Conservation (phyloP, 352 stramenopile species). For the Chrysophaeum taylorii region DNA sequence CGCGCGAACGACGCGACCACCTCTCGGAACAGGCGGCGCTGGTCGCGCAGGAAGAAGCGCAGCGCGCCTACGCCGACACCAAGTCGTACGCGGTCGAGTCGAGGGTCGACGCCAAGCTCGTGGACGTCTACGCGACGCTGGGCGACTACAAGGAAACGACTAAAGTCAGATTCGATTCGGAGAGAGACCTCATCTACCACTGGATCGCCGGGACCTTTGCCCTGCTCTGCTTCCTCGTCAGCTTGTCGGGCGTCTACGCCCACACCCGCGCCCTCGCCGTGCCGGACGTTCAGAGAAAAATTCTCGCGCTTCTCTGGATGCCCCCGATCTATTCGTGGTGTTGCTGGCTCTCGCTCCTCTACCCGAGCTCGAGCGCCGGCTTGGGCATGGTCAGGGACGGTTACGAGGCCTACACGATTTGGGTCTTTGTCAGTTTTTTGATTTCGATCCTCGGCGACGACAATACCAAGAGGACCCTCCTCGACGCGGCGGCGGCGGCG, state of each 20-base stretch:
- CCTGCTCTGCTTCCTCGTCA: slow-evolving; percentile 66
- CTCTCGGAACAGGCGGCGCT: no score
- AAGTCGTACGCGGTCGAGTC: background rate
- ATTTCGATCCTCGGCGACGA: background rate
- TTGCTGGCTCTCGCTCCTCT: slow-evolving; percentile 54
- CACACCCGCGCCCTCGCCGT: slow-evolving; percentile 80
- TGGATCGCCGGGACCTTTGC: slow-evolving; percentile 77
- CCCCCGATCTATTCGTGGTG: slow-evolving; percentile 62
- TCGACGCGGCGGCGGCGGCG: slow-evolving; percentile 11
- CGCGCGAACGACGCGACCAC: no score
- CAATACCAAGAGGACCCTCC: background rate
- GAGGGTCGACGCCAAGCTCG: background rate
- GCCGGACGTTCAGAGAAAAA: slow-evolving; percentile 84
- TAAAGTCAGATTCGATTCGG: slow-evolving; percentile 35
- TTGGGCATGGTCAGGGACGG: slow-evolving; percentile 90
- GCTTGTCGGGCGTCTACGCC: slow-evolving; percentile 70
- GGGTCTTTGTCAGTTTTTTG: slow-evolving; percentile 72
- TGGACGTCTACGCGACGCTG: background rate
- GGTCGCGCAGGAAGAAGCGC: background rate
- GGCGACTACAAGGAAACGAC: slow-evolving; percentile 16
- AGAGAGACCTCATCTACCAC: slow-evolving; percentile 47
- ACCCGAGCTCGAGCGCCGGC: slow-evolving; percentile 51
- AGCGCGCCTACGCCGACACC: background rate
- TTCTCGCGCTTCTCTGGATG: slow-evolving; percentile 74
- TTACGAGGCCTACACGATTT: slow-evolving; percentile 96